These are phyloP conservation scores for Ophiognomonia clavigignenti-juglandacearum DNA, from an alignment of 2,329 filamentous ascomycete genomes.

Conservation along the genomic window DNA sequence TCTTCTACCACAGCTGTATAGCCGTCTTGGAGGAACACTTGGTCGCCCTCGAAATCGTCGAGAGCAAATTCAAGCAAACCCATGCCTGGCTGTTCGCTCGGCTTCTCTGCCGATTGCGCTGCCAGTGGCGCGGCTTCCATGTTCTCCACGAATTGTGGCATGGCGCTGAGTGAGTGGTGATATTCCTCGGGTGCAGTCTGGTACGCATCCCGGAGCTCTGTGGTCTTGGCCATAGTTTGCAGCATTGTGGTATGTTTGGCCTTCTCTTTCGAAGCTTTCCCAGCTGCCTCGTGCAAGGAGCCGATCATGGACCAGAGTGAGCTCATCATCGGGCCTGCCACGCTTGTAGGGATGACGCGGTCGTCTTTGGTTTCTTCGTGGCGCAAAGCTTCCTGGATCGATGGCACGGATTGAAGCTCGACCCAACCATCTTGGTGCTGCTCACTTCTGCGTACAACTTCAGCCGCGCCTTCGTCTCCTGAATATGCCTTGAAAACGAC, in stretches of 20 bases:
- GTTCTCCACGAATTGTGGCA: constrained; percentile 7
- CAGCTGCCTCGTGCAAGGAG: neutral
- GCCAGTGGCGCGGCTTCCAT: constrained; percentile 10
- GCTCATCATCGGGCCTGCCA: constrained; percentile 1
- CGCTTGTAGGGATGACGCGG: neutral
- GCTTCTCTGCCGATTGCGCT: constrained; percentile 6
- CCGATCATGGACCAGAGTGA: constrained; percentile 5
- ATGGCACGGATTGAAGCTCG: neutral
- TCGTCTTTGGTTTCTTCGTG: neutral
- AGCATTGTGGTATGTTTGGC: constrained; percentile 7
- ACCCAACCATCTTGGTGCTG: neutral
- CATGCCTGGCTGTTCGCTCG: constrained; percentile 1
- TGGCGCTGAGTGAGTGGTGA: constrained; percentile 1
- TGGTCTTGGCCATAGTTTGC: neutral
- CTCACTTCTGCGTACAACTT: neutral
- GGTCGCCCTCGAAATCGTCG: constrained; percentile 9
- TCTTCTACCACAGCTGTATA: constrained; percentile 6
- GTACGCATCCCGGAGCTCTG: neutral
- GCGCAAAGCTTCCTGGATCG: neutral
- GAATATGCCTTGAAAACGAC: constrained; percentile 2
- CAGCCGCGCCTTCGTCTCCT: neutral
- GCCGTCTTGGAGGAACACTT: constrained; percentile 7
- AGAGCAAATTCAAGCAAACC: constrained; percentile 9
- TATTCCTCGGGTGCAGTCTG: neutral
- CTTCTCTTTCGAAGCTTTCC: neutral